Evolutionary conservation across 805 yeast species (phyloP), one percentile per base, ranked within the genome.

Genomic region (Yarrowia porcina): DNA sequence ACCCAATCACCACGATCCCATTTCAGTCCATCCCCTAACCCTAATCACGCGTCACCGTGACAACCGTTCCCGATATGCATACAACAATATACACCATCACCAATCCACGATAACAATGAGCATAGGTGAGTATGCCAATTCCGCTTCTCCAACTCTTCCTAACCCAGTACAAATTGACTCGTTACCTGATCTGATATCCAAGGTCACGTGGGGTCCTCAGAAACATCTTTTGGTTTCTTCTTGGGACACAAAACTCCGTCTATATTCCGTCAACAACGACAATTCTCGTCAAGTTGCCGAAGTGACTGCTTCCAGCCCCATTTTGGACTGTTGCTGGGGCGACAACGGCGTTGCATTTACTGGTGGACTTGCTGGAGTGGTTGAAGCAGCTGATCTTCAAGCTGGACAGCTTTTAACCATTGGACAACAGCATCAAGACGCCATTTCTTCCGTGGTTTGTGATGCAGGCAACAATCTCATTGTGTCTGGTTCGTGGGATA

Each of bases 401-500:
- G 79, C 80, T 63, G 71, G 76, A 4, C 68, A 69, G 20, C 49
- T 60, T 32, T n/a, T 49, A 13, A 49, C 66, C 0, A 52, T 74
- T 0, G 76, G 76, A 9, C 66, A 68, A 13, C 67, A 57, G 12
- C 85, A 82, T 61, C 63, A 66, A 3, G 66, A 71, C 27, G 83
- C 86, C 10, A 69, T 85, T 57, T 75, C 77, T 66, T 68, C 71
- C 67, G 69, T 72, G 56, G 66, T 67, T 36, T 68, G 70, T 65
- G 69, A 76, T 64, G 57, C 68, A 11, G 52, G 64, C 38, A 67
- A 74, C 8, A 69, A 75, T 17, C 65, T 74, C 1, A 61, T 87
- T 2, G 72, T 84, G 0, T 76, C 85, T 2, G 87, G 87, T 0
- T 82, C 89, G 0, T 86, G 90, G 85, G 87, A 85, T 69, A 82